Conservation (phyloP, 2,329 filamentous ascomycete species). For the Claviceps sp. region DNA sequence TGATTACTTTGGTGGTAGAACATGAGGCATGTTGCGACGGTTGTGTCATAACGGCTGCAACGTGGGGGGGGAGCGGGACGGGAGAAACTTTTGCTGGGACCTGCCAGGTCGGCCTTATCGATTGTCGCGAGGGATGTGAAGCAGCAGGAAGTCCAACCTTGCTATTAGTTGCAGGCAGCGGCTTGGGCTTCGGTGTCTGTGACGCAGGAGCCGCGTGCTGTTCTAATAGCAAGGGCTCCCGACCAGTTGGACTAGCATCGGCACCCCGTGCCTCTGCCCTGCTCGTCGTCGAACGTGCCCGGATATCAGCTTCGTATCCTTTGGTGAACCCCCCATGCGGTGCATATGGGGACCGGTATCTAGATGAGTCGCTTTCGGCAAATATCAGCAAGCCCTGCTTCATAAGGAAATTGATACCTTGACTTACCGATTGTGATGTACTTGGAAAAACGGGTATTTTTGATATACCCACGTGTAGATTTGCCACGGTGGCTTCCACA, state of each 20-base stretch:
- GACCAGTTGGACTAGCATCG: not conserved
- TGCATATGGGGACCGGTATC: conserved; percentile 47
- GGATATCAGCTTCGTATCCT: conserved; percentile 41
- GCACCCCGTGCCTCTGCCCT: conserved; percentile 11
- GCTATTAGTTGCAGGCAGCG: conserved; percentile 13
- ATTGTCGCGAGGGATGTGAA: conserved; percentile 11
- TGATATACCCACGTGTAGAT: conserved; percentile 30
- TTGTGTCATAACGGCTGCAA: conserved; percentile 23
- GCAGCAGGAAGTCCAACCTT: conserved; percentile 19
- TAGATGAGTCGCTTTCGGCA: conserved; percentile 33
- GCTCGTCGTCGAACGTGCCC: conserved; percentile 28
- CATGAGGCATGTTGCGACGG: not conserved
- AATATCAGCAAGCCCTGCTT: conserved; percentile 8
- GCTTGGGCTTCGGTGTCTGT: conserved; percentile 13
- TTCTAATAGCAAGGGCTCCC: not conserved
- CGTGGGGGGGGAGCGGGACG: conserved; percentile 30
- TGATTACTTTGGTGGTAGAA: not conserved
- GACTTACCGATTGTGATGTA: conserved; percentile 43
- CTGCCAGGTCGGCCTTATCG: conserved; percentile 18
- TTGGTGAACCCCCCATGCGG: conserved; percentile 46
- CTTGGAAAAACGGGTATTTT: conserved; percentile 45
- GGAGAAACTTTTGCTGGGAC: conserved; percentile 28
- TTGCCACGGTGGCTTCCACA: conserved; percentile 20
- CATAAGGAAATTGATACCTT: not conserved
- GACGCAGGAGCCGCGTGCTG: not conserved